Base-by-base conservation (phyloP, 2,329 filamentous ascomycete genomes). In the Neonectria faginata region DNA sequence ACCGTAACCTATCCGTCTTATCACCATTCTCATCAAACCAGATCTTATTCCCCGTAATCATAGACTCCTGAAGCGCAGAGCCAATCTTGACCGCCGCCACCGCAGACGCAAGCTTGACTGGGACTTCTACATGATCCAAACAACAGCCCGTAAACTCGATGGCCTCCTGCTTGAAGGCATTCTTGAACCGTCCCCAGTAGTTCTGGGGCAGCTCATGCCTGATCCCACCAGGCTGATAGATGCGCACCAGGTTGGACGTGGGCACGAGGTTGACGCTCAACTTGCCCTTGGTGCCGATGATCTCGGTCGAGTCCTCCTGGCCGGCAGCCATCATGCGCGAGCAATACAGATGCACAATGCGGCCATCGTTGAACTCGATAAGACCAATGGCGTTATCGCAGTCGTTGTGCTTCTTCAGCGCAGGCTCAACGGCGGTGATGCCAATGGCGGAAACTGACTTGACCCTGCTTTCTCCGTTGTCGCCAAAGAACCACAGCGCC, bases 261-360 rank as follows among this genome's bases (percentile, higher is more conserved):
- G 68, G 69, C 31, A 68, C 63, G 1, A 62, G 54, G 70, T 91
- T 91, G 67, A 91, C 81, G 0, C 82, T 79, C 7, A 91, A 71
- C 75, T 91, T 91, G 45, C 89, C 89, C 69, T 85, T 82, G 0
- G 89, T 91, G 10, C 89, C 89, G 61, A 91, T 88, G 67, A 92
- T 85, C 77, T 91, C 88, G 0, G 89, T 90, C 62, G 83, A 86
- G 74, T 92, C 89, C 65, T 90, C 86, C 75, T 92, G 89, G 1
- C 90, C 89, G 0, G 87, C 85, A 0, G 89, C 87, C 86, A 91
- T 91, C 87, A 91, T 91, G 20, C 89, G 82, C 10, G 82, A 86
- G 55, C 82, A 84, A 74, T 89, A 91, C 64, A 90, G 86, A 74
- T 90, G 88, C 1, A 88, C 89, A 50, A 92, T 87, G 74, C 86